Conservation (phyloP, 1,284 basidiomycete genomes). For the Cryptococcus hybrid region DNA sequence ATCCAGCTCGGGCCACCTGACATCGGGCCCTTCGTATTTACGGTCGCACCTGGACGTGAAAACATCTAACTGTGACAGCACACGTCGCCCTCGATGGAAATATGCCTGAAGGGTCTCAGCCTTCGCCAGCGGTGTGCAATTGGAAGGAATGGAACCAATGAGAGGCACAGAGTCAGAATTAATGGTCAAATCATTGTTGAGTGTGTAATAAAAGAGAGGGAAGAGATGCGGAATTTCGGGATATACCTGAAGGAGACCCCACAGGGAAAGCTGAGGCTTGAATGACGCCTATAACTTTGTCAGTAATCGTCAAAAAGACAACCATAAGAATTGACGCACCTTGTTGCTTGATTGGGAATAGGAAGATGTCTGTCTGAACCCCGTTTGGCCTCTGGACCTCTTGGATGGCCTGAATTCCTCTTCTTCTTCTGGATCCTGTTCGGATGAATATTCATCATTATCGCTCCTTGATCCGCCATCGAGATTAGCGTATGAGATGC, state of each 20-base stretch:
- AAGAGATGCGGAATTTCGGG: constrained; percentile 35
- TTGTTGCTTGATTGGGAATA: constrained; percentile 4
- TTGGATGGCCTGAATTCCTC: constrained; percentile 39
- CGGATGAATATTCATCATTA: constrained; percentile 21
- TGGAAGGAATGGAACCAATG: constrained; percentile 46
- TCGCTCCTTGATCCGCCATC: constrained; percentile 27
- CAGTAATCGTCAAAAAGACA: too few relatives aligned
- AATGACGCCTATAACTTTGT: too few relatives aligned
- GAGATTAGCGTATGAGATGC: constrained; percentile 39
- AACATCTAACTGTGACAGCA: constrained; percentile 45
- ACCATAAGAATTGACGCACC: too few relatives aligned
- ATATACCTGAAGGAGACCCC: constrained; percentile 37
- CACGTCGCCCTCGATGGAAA: constrained; percentile 43
- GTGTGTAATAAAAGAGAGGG: constrained; percentile 49
- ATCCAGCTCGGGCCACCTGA: constrained; percentile 39
- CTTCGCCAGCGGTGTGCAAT: constrained; percentile 35
- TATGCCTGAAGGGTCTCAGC: constrained; percentile 34
- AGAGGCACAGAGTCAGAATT: constrained; percentile 45
- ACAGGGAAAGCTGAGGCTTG: constrained; percentile 29
- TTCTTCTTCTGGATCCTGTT: constrained; percentile 26
- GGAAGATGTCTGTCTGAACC: constrained; percentile 12
- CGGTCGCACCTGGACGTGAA: constrained; percentile 44
- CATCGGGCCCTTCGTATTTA: constrained; percentile 40
- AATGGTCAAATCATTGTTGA: constrained; percentile 45
- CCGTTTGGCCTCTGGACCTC: constrained; percentile 19